A percentile compares a stretch with the other conserved stretches of the same genome.
Evolutionary conservation across 768 basidiomycete genomes (phyloP).

Genomic region (Mrakia gelida): DNA sequence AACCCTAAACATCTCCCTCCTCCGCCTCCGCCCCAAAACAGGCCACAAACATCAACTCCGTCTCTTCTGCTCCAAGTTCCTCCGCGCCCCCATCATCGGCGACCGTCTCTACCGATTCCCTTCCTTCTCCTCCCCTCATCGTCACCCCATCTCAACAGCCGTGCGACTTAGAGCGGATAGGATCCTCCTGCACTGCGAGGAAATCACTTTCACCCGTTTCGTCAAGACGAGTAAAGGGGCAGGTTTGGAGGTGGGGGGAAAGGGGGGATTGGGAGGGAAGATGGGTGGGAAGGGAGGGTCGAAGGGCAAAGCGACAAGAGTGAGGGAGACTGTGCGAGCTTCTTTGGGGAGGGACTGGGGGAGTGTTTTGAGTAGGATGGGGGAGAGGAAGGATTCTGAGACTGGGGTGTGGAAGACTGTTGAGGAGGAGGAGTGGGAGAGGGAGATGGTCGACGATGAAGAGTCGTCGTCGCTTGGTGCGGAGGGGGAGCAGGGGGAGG

Average conservation of each 20-base stretch:
- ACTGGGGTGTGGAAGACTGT: background rate
- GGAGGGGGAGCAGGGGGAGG: background rate
- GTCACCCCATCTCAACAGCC: background rate
- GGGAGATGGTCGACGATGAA: background rate
- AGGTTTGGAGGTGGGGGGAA: background rate
- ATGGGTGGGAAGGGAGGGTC: background rate
- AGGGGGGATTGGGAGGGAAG: background rate
- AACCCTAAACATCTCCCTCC: constrained; percentile 25
- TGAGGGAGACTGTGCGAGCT: constrained; percentile 5
- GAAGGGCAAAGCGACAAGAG: background rate
- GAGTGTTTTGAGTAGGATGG: background rate
- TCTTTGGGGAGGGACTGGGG: background rate
- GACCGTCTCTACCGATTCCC: constrained; percentile 23
- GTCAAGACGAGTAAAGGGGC: background rate
- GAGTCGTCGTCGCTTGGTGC: background rate
- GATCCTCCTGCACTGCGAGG: constrained; percentile 20
- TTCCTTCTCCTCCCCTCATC: background rate
- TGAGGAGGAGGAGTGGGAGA: constrained; percentile 8
- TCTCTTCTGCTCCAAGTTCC: constrained; percentile 7
- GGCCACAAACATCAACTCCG: constrained; percentile 33
- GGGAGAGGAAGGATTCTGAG: constrained; percentile 7
- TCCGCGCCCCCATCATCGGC: constrained; percentile 26
- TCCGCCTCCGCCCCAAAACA: constrained; percentile 27
- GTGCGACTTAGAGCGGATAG: background rate
- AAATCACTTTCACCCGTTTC: background rate